Conservation (phyloP, 1,139 yeast genomes). For the Yamadazyma diospyri region DNA sequence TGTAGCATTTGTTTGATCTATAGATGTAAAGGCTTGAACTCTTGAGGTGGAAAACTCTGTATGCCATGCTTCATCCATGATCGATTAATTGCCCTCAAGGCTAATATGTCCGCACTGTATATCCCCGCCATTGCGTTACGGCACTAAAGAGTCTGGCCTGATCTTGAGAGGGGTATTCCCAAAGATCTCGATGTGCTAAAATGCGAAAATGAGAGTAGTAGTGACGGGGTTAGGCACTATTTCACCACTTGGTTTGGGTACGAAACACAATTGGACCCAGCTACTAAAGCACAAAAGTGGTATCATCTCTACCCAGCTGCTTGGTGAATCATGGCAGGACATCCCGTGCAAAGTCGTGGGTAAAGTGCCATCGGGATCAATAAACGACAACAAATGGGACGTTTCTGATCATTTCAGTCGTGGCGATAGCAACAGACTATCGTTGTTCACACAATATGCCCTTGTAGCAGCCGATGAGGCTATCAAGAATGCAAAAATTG, state of each 20-base stretch:
- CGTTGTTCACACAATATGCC: constrained; percentile 77
- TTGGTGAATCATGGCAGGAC: constrained; percentile 47
- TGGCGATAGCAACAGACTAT: constrained; percentile 56
- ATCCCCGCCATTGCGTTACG: too few relatives aligned
- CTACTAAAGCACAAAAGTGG: constrained; percentile 54
- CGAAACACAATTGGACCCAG: constrained; percentile 48
- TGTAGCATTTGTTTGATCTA: too few relatives aligned
- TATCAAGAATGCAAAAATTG: constrained; percentile 54
- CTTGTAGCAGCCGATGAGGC: constrained; percentile 79
- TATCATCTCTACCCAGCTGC: constrained; percentile 48
- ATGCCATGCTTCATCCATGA: too few relatives aligned
- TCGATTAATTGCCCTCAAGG: too few relatives aligned
- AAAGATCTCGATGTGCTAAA: too few relatives aligned
- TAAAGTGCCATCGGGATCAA: constrained; percentile 56
- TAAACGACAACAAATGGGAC: constrained; percentile 51
- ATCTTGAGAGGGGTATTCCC: too few relatives aligned
- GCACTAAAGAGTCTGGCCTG: neutral
- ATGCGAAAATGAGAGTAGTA: constrained; percentile 56
- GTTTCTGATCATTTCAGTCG: constrained; percentile 40
- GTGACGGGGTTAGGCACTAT: constrained; percentile 88
- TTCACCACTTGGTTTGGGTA: constrained; percentile 82
- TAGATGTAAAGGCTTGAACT: too few relatives aligned
- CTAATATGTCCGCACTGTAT: too few relatives aligned
- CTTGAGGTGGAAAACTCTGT: too few relatives aligned
- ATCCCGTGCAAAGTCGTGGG: constrained; percentile 81